Evolutionary conservation across 2,329 filamentous ascomycete genomes (phyloP), one percentile per base, ranked within the genome.

Genomic region (Colletotrichum sp.): DNA sequence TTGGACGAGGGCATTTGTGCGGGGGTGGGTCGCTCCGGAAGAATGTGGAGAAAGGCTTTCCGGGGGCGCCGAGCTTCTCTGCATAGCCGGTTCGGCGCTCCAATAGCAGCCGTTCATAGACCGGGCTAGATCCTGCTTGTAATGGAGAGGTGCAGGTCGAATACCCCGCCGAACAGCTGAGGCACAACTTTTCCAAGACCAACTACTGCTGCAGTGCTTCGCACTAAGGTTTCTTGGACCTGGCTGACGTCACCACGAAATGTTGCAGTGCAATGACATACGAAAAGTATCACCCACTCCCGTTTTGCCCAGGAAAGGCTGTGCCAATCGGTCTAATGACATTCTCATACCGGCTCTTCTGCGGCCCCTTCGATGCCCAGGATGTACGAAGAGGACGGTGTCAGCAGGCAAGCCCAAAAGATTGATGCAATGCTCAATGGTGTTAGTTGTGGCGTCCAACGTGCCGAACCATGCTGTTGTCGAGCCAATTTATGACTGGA

Each of bases 381-480:
- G 55, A 22, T 22, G 59, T 75, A 62, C 68, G 62, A 49, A 49
- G 68, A 63, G 27, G 62, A 68, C 30, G 27, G 25, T 19, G 25
- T 49, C 44, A 63, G 62, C 62, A 67, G 55, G 39, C 63, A 27
- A 19, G 25, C 67, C 55, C n/a, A 63, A 75, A 32, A 36, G 29
- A n/a, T 61, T 63, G 15, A 55, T 72, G 36, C 63, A 30, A 64
- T 72, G 39, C 62, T 55, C 61, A 49, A 63, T 34, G 39, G 67
- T 72, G 63, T 55, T 63, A 68, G 25, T 61, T 75, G 69, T 75
- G 72, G 72, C 72, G 72, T 72, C 62, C 72, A 62, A 75, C 62
- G 52, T 66, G 69, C 67, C 69, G 72, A 52, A 22, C 44, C 11
- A 52, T 34, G 55, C 32, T 30, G 27, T 61, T 61, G 16, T 75